Base-by-base conservation (phyloP, 2,329 filamentous ascomycete genomes). In the Pseudomassariella vexata region DNA sequence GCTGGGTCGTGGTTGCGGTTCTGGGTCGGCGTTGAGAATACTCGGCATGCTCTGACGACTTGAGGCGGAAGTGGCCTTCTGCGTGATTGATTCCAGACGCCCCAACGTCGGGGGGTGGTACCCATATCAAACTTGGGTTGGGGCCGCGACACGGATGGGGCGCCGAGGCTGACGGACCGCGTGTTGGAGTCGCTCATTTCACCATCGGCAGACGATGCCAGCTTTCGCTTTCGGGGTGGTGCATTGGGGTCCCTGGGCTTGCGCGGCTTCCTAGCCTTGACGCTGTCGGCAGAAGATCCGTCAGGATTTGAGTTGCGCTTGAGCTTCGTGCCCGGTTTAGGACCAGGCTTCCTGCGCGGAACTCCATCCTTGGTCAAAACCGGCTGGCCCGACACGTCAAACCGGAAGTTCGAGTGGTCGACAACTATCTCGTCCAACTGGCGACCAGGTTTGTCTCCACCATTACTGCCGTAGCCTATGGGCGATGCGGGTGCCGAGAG, bases 301-400 rank as follows among this genome's bases (percentile, higher is more conserved):
- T 70, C 63, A 12, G 61, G 56, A 32, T 56, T 56, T 28, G 57
- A 42, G 15, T 55, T 49, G 34, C 50, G 51, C 36, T 60, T 37
- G 60, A 62, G 65, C 34, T 59, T 68, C 38, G 62, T 73, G 49
- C 69, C 82, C 48, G 77, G 75, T 50, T 82, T 82, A 30, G 77
- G 70, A 15, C 76, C 76, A 14, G 76, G 75, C 58, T 81, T 82
- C 57, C 79, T 79, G 5, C 76, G 60, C 1, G 74, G 73, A 6
- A 75, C 49, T 9, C 74, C 74, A 31, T 73, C 73, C 17, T 73
- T 73, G 0, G 73, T 78, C 32, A 78, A 56, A 56, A 47, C 60
- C 42, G 41, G 63, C 52, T 40, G 67, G 53, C 39, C 53, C 39
- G 38, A 47, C 37, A 30, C 52, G 41, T 45, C 55, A 44, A 44